Evolutionary conservation across 352 stramenopile species (phyloP).

Genomic region (Phytophthora rubi): DNA sequence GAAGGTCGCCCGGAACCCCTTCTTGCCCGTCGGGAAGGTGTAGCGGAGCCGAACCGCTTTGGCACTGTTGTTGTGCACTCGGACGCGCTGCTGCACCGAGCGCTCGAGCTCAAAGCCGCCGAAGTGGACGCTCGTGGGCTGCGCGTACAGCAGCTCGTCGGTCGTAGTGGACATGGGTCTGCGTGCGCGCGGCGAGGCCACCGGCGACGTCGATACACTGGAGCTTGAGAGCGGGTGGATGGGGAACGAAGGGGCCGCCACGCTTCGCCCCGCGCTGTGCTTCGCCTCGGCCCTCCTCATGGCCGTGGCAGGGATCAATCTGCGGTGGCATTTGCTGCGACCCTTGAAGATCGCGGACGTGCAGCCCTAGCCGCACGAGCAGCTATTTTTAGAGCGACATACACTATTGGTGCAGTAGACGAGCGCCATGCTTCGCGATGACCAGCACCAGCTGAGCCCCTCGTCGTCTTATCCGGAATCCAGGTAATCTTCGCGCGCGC

Average conservation of each 20-base stretch:
- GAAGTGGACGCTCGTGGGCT: conserved; percentile 86
- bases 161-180: conserved; percentile 31
- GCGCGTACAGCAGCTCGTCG: conserved; percentile 52
- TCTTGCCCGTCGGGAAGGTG: conserved; percentile 48
- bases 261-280: neutral
- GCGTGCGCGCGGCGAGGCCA: conserved; percentile 29
- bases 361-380: conserved; percentile 1
- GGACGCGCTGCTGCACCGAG: conserved; percentile 67
- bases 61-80: conserved; percentile 79
- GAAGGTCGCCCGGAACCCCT: conserved; percentile 65
- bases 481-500: neutral
- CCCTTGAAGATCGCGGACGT: conserved; percentile 10
- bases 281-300: conserved; percentile 11
- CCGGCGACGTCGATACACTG: conserved; percentile 13
- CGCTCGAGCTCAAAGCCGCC: conserved; percentile 78
- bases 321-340: neutral
- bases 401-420: conserved; percentile 10
- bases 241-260: neutral
- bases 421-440: neutral
- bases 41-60: conserved; percentile 80
- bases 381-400: conserved; percentile 10
- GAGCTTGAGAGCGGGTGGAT: conserved; percentile 3
- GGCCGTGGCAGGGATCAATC: neutral
- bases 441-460: neutral
- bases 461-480: neutral